phyloP scores from a whole-genome alignment of 495 filamentous ascomycete species.

The Penicillium canariense region DNA sequence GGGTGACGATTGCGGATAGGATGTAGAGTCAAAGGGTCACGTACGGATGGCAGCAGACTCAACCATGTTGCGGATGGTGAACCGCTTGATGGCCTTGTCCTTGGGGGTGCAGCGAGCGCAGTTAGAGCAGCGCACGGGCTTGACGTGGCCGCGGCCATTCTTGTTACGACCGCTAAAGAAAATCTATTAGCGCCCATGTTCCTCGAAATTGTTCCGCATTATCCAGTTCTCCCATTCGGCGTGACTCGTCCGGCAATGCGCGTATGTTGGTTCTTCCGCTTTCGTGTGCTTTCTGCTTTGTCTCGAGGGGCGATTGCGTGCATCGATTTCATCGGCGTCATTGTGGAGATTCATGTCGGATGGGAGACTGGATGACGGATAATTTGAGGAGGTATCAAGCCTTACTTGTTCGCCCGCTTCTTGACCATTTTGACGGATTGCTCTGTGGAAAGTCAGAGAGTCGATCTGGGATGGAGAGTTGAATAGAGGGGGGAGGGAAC shows the following conservation, averaged over 20 bases:
- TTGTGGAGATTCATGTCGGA: constrained; percentile 29
- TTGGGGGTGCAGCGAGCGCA: constrained; percentile 99
- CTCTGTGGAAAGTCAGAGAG: constrained; percentile 36
- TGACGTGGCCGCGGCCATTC: constrained; percentile 99
- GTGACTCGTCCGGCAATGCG: constrained; percentile 26
- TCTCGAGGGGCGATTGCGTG: constrained; percentile 9
- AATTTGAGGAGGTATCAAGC: constrained; percentile 23
- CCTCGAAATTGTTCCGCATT: constrained; percentile 4
- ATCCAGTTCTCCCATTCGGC: constrained; percentile 25
- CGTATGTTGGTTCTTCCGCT: constrained; percentile 4
- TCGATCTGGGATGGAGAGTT: constrained; percentile 18
- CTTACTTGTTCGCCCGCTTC: constrained; percentile 98
- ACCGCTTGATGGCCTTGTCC: constrained; percentile 99
- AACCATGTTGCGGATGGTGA: constrained; percentile 99
- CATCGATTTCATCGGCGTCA: constrained; percentile 30
- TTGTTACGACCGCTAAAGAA: constrained; percentile 89
- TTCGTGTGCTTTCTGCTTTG: background rate
- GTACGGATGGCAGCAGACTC: constrained; percentile 99
- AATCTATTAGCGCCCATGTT: constrained; percentile 25
- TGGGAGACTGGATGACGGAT: constrained; percentile 28
- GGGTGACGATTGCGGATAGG: background rate
- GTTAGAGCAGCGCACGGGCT: constrained; percentile 99
- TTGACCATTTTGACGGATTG: constrained; percentile 94
- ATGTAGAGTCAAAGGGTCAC: constrained; percentile 42
- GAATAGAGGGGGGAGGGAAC: constrained; percentile 29